Evolutionary conservation across 495 filamentous ascomycete species (phyloP), one percentile per base, ranked within the genome.

Genomic region (Xanthoparmelia taractica): DNA sequence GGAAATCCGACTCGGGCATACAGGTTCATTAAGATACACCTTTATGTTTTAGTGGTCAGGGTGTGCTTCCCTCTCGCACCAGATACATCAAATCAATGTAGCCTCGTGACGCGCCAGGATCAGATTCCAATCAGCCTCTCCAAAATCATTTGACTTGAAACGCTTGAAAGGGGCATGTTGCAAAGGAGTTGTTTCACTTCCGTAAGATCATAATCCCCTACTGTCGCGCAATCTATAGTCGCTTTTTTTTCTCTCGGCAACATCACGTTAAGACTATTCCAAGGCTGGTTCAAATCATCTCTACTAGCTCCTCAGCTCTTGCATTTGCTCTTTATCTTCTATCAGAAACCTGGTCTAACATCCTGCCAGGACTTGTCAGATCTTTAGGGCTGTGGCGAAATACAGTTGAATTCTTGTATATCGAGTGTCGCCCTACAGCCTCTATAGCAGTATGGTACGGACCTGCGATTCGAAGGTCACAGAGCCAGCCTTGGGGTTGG

Each of bases 311-410:
- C 56, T 38, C 17, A 20, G 34, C 45, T 25, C 34, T 20, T 17
- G 45, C 74, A 41, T 78, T 68, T 27, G 81, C 76, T 55, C 75
- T 61, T 73, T 78, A 80, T 65, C 71, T 65, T 7, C 74, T 77
- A 12, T 73, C 78, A n/a, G 77, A 78, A 58, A 76, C 75, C 23
- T n/a, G 63, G 63, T 31, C 74, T 75, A 54, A 84, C 77, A 58
- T 78, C 65, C 25, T 78, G 66, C 80, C 82, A 85, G 66, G 84
- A 70, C 57, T 68, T 71, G 47, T 73, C 66, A 64, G 80, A 82
- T 34, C 73, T 79, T 36, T 68, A 45, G 64, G 38, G 65, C 80
- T 73, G 69, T 85, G 81, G 23, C 75, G 66, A 66, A 73, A 83
- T 59, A 71, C 63, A 52, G 50, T 66, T 0, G 17, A 34, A 18